Evolutionary conservation across 352 stramenopile species (phyloP), one percentile per base, ranked within the genome.

Genomic region (Thraustochytrium striatum): DNA sequence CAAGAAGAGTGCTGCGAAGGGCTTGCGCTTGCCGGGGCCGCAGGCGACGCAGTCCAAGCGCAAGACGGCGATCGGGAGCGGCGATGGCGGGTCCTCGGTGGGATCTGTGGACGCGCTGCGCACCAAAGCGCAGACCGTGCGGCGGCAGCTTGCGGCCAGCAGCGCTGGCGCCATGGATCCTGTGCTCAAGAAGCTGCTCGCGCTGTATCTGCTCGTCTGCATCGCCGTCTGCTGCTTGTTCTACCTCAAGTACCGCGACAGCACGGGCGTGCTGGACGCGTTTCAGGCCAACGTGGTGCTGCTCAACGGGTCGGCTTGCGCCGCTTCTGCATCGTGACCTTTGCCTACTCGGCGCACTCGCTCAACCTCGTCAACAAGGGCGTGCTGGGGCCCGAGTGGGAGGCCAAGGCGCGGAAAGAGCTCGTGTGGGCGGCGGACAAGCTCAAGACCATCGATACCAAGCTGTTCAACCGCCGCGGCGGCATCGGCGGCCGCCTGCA

Each of bases 111-210:
- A 70, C 30, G 44, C 68, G 11, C 65, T 75, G 1, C 44, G 52
- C 7, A 7, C 32, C 32, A 58, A 61, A n/a, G 65, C 65, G 11
- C 65, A 62, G 35, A 38, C 44, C 2, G 65, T 75, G 35, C 65
- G 65, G 7, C 65, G 61, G 39, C 21, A 28, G 16, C 65, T 75
- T 0, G 30, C 43, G 36, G 65, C 41, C 19, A 61, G 52, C 65
- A 39, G 61, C 28, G 61, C 65, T 30, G 52, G 41, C 21, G 44
- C 44, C 11, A 75, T 75, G 65, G 65, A 75, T 3, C 8, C 65
- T 7, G 52, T 43, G 28, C 65, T 75, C 1, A 32, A 39, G 19
- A 75, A 75, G 39, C 52, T 75, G 3, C 39, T 30, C 9, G 30
- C 30, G 19, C 25, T 72, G 44, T 75, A 75, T 32, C 44, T 58